Evolutionary conservation across 169 alveolate species (phyloP).

Genomic region (Cryptosporidium ryanae): DNA sequence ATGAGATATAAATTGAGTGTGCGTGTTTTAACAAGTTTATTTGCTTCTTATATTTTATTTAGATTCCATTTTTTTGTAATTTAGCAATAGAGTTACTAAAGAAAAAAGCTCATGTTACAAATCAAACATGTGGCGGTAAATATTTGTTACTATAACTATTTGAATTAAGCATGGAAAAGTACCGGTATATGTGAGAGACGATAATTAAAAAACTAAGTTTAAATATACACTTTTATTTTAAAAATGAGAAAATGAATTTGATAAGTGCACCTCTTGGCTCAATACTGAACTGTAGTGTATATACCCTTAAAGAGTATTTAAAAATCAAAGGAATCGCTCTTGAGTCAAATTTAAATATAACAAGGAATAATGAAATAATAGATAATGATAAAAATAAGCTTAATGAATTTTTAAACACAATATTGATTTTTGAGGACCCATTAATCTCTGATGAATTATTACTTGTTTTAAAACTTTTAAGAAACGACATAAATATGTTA

Average conservation of each 20-base stretch:
- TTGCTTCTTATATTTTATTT: no score
- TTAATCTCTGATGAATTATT: slow-evolving; percentile 9
- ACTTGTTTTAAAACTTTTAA: slow-evolving; percentile 2
- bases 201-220: no score
- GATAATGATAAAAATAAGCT: not conserved
- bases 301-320: slow-evolving; percentile 54
- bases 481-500: not conserved
- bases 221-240: not conserved
- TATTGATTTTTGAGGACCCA: slow-evolving; percentile 42
- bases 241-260: slow-evolving; percentile 22
- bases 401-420: not conserved
- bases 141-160: no score
- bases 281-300: slow-evolving; percentile 12
- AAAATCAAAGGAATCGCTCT: not conserved
- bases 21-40: no score
- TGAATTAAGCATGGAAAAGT: no score
- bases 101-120: no score
- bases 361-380: not conserved
- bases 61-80: no score
- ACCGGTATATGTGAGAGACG: no score
- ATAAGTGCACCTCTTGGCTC: slow-evolving; percentile 24
- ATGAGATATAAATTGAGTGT: no score
- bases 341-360: not conserved
- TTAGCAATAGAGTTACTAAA: no score
- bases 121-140: no score